Percentiles rank a stretch among this genome's conserved stretches.
phyloP scores from a whole-genome alignment of 169 alveolate species.

The Cryptosporidium baileyi region DNA sequence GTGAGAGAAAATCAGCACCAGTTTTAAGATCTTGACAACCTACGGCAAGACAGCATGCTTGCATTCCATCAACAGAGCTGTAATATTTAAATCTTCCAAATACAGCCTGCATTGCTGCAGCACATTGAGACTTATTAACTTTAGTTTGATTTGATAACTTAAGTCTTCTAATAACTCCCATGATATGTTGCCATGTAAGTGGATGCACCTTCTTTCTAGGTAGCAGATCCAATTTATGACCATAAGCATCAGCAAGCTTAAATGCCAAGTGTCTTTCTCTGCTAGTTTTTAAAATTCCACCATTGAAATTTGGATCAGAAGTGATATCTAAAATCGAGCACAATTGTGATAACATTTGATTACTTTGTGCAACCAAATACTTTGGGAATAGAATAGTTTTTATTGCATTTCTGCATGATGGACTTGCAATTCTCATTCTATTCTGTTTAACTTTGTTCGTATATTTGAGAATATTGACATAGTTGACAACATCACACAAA shows the following conservation, averaged over 20 bases:
- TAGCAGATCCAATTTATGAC: conserved; percentile 40
- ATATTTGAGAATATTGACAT: conserved; percentile 55
- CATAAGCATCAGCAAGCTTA: conserved; percentile 48
- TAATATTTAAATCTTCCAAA: conserved; percentile 58
- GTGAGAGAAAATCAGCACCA: conserved; percentile 28
- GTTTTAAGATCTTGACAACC: conserved; percentile 21
- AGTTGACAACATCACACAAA: conserved; percentile 47
- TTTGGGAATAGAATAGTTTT: conserved; percentile 49
- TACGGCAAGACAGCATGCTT: conserved; percentile 58
- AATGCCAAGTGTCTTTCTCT: conserved; percentile 49
- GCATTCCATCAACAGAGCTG: conserved; percentile 16
- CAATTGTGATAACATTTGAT: conserved; percentile 15
- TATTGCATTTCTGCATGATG: conserved; percentile 58
- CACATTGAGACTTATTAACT: conserved; percentile 25
- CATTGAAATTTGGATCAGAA: conserved; percentile 39
- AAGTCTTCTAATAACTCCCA: conserved; percentile 38
- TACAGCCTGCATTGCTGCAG: conserved; percentile 52
- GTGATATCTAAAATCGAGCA: conserved; percentile 53
- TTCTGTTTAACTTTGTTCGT: conserved; percentile 45
- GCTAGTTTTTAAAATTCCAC: conserved; percentile 55
- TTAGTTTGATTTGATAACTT: neutral
- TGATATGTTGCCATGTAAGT: conserved; percentile 36
- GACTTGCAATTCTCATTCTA: conserved; percentile 61
- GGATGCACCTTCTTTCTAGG: conserved; percentile 60
- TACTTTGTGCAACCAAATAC: conserved; percentile 43